phyloP scores from a whole-genome alignment of 2,329 filamentous ascomycete genomes.

The Cercospora zeae-maydis region DNA sequence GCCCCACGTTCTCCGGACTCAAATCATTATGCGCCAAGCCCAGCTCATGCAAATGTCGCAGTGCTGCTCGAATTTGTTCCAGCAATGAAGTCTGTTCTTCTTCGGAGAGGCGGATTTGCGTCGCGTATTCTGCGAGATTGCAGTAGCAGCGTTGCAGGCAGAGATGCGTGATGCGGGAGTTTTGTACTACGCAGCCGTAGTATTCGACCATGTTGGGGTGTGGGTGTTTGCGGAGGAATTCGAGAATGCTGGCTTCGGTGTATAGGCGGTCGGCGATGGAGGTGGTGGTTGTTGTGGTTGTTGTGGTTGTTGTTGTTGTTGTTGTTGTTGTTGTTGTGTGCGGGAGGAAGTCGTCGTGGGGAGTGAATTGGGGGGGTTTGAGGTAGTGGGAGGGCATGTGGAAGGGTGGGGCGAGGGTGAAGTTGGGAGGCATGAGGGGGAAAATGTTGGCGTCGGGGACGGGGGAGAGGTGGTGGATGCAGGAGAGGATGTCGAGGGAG shows the following conservation, averaged over 20 bases:
- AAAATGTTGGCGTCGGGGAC: constrained; percentile 30
- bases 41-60: constrained; percentile 38
- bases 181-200: constrained; percentile 31
- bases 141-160: constrained; percentile 30
- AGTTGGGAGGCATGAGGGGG: constrained; percentile 23
- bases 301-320: constrained; percentile 5
- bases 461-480: constrained; percentile 26
- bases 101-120: constrained; percentile 20
- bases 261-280: constrained; percentile 33
- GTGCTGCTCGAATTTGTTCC: constrained; percentile 28
- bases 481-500: constrained; percentile 28
- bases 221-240: constrained; percentile 28
- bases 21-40: constrained; percentile 30
- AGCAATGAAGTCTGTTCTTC: constrained; percentile 25
- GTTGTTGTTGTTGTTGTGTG: too few species aligned
- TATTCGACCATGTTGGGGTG: constrained; percentile 34
- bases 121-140: constrained; percentile 27
- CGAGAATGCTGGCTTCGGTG: constrained; percentile 29
- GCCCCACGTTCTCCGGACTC: constrained; percentile 34
- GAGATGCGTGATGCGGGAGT: constrained; percentile 30
- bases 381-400: constrained; percentile 29
- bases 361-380: constrained; percentile 34
- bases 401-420: constrained; percentile 22
- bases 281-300: constrained; percentile 7
- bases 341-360: constrained; percentile 23